Evolutionary conservation across 768 basidiomycete species (phyloP).

Genomic region (Tulasnella sp.): DNA sequence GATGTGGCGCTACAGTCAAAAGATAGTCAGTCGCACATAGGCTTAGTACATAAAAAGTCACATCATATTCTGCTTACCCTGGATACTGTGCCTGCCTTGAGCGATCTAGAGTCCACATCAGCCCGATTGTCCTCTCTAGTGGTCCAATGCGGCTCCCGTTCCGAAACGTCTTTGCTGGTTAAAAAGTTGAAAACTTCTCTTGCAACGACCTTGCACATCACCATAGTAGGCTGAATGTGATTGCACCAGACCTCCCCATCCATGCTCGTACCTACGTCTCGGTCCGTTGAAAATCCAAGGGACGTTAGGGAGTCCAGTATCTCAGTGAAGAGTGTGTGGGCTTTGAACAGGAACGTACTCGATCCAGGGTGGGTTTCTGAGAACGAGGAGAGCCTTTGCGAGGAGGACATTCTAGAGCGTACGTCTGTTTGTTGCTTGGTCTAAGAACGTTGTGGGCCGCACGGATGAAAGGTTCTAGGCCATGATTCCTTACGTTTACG

Average conservation of each 20-base stretch:
- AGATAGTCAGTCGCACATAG: no score
- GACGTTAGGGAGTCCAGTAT: slow-evolving; percentile 38
- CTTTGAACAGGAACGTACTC: slow-evolving; percentile 36
- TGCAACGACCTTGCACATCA: slow-evolving; percentile 8
- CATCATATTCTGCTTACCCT: no score
- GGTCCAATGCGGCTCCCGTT: not conserved
- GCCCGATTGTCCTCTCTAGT: no score
- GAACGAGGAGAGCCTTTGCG: slow-evolving; percentile 30
- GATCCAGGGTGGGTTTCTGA: slow-evolving; percentile 33
- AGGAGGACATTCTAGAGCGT: slow-evolving; percentile 37
- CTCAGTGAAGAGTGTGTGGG: slow-evolving; percentile 34
- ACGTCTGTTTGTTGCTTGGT: not conserved
- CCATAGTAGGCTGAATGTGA: slow-evolving; percentile 1
- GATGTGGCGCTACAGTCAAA: no score
- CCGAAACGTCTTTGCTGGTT: not conserved
- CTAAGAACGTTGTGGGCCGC: not conserved
- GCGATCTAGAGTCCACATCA: no score
- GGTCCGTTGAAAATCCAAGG: slow-evolving; percentile 32
- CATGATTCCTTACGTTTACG: not conserved
- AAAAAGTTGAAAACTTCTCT: not conserved
- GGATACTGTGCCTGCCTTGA: no score
- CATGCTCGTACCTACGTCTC: not conserved
- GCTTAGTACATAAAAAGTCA: no score
- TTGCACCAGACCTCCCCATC: not conserved
- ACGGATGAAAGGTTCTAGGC: not conserved